These are phyloP conservation scores for Phytopythium oedochilum DNA, from an alignment of 352 stramenopile species.

Conservation along the genomic window DNA sequence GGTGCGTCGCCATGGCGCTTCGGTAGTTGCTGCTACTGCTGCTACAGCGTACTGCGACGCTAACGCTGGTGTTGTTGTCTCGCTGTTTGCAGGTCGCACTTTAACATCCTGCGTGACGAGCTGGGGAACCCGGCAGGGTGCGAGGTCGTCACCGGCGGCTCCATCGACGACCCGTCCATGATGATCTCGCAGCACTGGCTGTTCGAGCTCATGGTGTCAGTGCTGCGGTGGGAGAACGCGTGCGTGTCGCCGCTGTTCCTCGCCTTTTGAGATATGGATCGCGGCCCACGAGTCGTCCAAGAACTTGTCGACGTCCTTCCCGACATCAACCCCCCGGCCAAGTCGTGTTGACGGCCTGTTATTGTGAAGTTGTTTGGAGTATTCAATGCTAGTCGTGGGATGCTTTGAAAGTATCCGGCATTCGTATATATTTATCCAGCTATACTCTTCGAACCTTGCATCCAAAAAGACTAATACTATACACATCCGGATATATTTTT, in stretches of 20 bases:
- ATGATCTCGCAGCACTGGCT: slow-evolving; percentile 55
- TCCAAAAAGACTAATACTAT: too few species aligned
- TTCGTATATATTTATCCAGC: too few species aligned
- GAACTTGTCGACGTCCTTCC: too few species aligned
- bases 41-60: background rate
- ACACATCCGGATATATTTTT: too few species aligned
- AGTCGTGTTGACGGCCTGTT: too few species aligned
- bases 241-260: slow-evolving; percentile 47
- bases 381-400: too few species aligned
- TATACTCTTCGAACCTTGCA: too few species aligned
- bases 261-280: slow-evolving; percentile 5
- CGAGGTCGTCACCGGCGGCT: slow-evolving; percentile 49
- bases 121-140: slow-evolving; percentile 28
- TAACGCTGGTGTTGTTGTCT: background rate
- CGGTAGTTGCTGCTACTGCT: slow-evolving; percentile 1
- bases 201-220: slow-evolving; percentile 59
- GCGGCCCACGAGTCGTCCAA: too few species aligned
- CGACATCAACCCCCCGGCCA: too few species aligned
- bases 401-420: too few species aligned
- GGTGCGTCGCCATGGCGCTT: slow-evolving; percentile 15
- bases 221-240: slow-evolving; percentile 53
- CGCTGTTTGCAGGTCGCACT: slow-evolving; percentile 34
- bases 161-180: slow-evolving; percentile 42
- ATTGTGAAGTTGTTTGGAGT: too few species aligned
- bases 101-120: slow-evolving; percentile 45